These are phyloP conservation scores for Avena atlantica DNA, from an alignment of 176 grass and related monocot species.

Conservation along the genomic window DNA sequence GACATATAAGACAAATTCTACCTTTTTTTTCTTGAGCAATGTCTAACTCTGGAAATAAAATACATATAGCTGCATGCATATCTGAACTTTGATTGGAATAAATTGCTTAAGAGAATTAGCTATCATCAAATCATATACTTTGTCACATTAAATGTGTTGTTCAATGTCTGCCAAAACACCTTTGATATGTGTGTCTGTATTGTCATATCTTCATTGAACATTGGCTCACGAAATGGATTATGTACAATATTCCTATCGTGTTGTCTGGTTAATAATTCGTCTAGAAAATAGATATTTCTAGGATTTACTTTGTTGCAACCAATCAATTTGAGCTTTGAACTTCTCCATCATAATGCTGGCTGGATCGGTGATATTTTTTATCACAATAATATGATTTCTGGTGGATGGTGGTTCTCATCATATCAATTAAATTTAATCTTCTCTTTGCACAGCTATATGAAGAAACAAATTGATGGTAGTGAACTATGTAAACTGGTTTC, in stretches of 20 bases:
- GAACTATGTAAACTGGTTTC: constrained; percentile 39
- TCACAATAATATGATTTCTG: background rate
- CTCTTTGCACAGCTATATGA: constrained; percentile 48
- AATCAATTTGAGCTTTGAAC: background rate
- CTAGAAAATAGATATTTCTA: background rate
- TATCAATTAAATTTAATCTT: constrained; percentile 8
- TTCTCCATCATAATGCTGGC: background rate
- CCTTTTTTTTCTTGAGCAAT: background rate
- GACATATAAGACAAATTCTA: constrained; percentile 6
- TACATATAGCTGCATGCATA: background rate
- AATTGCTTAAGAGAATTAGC: background rate
- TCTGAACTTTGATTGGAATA: background rate
- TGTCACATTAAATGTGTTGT: background rate
- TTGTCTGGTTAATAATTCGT: background rate
- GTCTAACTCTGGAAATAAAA: background rate
- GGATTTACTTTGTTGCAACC: background rate
- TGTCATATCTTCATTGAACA: background rate
- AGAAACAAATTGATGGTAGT: constrained; percentile 46
- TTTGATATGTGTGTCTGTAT: background rate
- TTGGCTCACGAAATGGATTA: constrained; percentile 11
- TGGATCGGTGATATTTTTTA: background rate
- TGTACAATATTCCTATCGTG: background rate
- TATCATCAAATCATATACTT: constrained; percentile 8
- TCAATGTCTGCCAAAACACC: background rate
- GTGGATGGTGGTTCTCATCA: constrained; percentile 7